Percentiles rank a stretch among this genome's conserved stretches.
Evolutionary conservation across 805 yeast species (phyloP).

Genomic region (Hyphopichia homilentoma): DNA sequence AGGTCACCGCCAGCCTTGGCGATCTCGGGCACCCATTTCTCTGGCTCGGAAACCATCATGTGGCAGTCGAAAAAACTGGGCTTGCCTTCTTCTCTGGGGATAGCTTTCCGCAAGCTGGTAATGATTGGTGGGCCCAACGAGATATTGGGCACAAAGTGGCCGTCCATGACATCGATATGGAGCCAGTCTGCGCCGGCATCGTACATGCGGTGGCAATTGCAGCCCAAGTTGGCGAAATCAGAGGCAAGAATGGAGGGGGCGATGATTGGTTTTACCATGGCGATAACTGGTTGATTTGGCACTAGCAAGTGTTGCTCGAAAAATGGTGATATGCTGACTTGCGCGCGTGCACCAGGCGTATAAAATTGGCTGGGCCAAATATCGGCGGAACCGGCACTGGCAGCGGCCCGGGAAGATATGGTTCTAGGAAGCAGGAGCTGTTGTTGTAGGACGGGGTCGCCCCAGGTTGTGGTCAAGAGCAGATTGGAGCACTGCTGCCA

Average conservation of each 20-base stretch:
- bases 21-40: constrained; percentile 88
- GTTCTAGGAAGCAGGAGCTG: too few species aligned
- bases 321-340: too few species aligned
- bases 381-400: too few species aligned
- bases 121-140: constrained; percentile 92
- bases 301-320: too few species aligned
- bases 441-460: too few species aligned
- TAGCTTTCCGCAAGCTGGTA: constrained; percentile 65
- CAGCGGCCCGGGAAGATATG: too few species aligned
- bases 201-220: constrained; percentile 80
- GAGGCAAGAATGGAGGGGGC: constrained; percentile 95
- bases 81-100: constrained; percentile 60
- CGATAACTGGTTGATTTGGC: constrained; percentile 1
- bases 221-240: constrained; percentile 85
- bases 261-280: constrained; percentile 75
- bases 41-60: constrained; percentile 95
- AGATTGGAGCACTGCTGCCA: too few species aligned
- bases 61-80: constrained; percentile 83
- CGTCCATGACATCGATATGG: constrained; percentile 98
- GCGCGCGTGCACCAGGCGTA: too few species aligned
- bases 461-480: too few species aligned
- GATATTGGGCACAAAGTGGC: constrained; percentile 96
- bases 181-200: constrained; percentile 91
- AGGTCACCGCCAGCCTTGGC: constrained; percentile 95
- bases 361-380: too few species aligned